Base-by-base conservation (phyloP, 441 rosid species). In the Dalechampia spathulata region DNA sequence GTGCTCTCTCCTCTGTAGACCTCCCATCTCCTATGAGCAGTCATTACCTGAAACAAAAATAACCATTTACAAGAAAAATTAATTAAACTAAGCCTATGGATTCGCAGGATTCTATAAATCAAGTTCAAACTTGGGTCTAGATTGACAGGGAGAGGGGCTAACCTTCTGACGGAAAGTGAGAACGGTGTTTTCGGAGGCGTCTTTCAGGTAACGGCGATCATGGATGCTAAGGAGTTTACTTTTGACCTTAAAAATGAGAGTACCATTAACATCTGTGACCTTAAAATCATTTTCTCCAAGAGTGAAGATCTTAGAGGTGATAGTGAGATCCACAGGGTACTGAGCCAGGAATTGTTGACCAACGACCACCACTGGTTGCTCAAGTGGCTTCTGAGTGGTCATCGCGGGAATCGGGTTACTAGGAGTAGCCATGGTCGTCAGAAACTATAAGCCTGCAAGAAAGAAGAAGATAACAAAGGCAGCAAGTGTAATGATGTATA, bases 11-110 rank as follows among this genome's bases (percentile, higher is more conserved):
- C 81, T 30, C 52, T 67, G 39, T 47, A 79, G 4, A 56, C 76
- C 47, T 68, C 58, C 80, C 85, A 80, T 55, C 66, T 67, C 10
- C 61, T 12, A 38, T 75, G 86, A 2, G 52, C 62, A 4, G 76
- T 63, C 47, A 44, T 41, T 25, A 59, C 57, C 80, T 75, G 67
- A 20, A 0, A 38, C 3, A 15, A 13, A 30, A 3, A 30, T 3
- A 4, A 30, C 34, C 8, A 30, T 30, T 3, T 30, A 30, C 8
- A 8, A 30, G 34, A 30, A 4, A 30, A 30, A 30, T 30, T 30
- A 30, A 30, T 8, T 4, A 30, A 30, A 30, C 34, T 30, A 3
- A 30, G 8, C 34, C 34, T n/a, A n/a, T n/a, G n/a, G n/a, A n/a
- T n/a, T n/a, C n/a, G n/a, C n/a, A n/a, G 34, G 8, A 30, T 3